Evolutionary conservation across 768 basidiomycete species (phyloP).

Genomic region (Mycena haematopus): DNA sequence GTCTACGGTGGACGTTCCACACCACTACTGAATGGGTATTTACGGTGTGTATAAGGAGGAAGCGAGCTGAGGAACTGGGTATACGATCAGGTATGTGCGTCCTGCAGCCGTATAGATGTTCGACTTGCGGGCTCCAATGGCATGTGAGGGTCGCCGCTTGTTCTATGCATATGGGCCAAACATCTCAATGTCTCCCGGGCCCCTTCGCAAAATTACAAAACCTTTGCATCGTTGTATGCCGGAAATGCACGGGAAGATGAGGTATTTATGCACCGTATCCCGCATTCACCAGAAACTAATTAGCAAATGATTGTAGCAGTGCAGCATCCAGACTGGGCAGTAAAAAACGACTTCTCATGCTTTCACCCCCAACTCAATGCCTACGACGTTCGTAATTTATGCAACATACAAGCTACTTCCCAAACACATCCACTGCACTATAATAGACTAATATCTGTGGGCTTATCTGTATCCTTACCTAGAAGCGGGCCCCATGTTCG

Average conservation of each 20-base stretch:
- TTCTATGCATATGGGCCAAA: neutral
- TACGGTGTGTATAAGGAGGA: constrained; percentile 3
- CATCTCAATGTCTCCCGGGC: too few relatives aligned
- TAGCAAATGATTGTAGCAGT: neutral
- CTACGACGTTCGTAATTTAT: neutral
- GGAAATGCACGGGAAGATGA: neutral
- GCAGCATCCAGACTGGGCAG: too few relatives aligned
- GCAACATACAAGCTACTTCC: neutral
- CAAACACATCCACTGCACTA: neutral
- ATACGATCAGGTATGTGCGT: constrained; percentile 6
- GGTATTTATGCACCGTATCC: neutral
- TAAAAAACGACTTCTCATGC: too few relatives aligned
- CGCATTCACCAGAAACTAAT: neutral
- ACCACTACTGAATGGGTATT: neutral
- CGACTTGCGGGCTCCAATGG: neutral
- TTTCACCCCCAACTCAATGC: too few relatives aligned
- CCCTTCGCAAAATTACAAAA: too few relatives aligned
- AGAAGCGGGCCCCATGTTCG: constrained; percentile 14
- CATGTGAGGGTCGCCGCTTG: neutral
- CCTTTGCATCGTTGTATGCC: neutral
- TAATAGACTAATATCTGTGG: neutral
- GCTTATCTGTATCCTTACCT: constrained; percentile 10
- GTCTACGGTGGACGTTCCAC: neutral
- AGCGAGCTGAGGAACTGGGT: neutral
- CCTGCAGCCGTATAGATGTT: neutral